Evolutionary conservation across 306 rosid species (phyloP), one percentile per base, ranked within the genome.

Genomic region (Gastrolobium villosum): DNA sequence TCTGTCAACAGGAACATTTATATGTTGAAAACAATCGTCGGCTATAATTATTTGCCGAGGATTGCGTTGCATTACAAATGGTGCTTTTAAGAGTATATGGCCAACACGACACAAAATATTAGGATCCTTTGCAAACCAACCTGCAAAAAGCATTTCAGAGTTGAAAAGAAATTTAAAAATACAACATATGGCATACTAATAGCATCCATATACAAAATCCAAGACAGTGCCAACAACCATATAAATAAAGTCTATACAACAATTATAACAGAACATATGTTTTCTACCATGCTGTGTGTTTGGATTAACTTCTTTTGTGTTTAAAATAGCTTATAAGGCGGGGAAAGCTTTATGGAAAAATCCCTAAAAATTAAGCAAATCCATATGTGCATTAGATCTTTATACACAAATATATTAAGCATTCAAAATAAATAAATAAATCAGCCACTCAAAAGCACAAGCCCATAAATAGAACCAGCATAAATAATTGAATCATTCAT

Each of bases 91-190:
- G 53, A 92, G 92, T 79, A 91, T 90, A 56, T 90, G 94, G 46
- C 99, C 97, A 86, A 96, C 98, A 40, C 84, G 88, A 39, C 84
- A 88, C 73, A 96, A 85, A 63, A 90, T 60, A 72, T 41, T 84
- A 50, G 97, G 97, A 87, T 96, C 99, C 89, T 81, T 93, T 7
- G 99, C 94, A 79, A 93, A 88, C 96, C 87, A 91, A 85, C 99
- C 99, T 96, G 90, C 32, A 75, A n/a, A n/a, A n/a, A n/a, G n/a
- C n/a, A n/a, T n/a, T 54, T 76, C n/a, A 67, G 52, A 36, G 76
- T 65, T 69, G 34, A 74, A 13, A 70, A 5, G 10, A 65, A 31
- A n/a, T 81, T 28, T 3, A 81, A 63, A 69, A 66, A 40, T 35
- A 62, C 37, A 73, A 64, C 15, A 63, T 15, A 73, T 2, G n/a